Base-by-base conservation (phyloP, 23 red algal genomes). In the Gracilaria caudata region DNA sequence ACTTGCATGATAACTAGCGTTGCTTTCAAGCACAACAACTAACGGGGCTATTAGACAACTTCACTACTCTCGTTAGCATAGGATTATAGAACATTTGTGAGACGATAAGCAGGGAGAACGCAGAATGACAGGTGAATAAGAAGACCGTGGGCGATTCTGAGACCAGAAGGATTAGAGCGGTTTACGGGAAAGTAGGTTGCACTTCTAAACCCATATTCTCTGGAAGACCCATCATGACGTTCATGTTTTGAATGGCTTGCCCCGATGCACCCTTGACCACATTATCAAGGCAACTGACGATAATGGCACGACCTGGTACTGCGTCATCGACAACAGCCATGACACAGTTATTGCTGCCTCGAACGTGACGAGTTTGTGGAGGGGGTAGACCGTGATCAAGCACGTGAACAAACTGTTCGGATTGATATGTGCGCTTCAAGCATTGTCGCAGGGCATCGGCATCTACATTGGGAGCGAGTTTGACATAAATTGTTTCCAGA, bases 211-310 rank as follows among this genome's bases (percentile, higher is more conserved):
- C 92, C 80, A 82, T 93, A 23, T 51, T 73, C 68, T 98, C 96
- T 80, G 89, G 90, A 51, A 95, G 39, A 29, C 88, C 96, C 59
- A 92, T 75, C 94, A 98, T 95, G n/a, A 98, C 68, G 66, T 98
- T 98, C 92, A 98, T 95, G 61, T 98, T 98, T 64, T 98, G 96
- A 68, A 98, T 68, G 23, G 96, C 96, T 70, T 98, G 96, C 39
- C 96, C 96, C 39, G 73, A 84, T 30, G 96, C 96, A 11, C 96
- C 96, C 78, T 98, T 98, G 77, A 98, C 96, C 3, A 98, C 80
- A 75, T 98, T 98, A 54, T 98, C 96, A 72, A 98, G 80, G 7
- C 70, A 88, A 23, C 68, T 87, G 44, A 98, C 64, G 49, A 98
- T 83, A 29, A 98, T 98, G 9, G 88, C 92, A 46, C 96, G 88